These are phyloP conservation scores for Cryptosporidium tyzzeri DNA, from an alignment of 169 alveolate species.

Conservation along the genomic window DNA sequence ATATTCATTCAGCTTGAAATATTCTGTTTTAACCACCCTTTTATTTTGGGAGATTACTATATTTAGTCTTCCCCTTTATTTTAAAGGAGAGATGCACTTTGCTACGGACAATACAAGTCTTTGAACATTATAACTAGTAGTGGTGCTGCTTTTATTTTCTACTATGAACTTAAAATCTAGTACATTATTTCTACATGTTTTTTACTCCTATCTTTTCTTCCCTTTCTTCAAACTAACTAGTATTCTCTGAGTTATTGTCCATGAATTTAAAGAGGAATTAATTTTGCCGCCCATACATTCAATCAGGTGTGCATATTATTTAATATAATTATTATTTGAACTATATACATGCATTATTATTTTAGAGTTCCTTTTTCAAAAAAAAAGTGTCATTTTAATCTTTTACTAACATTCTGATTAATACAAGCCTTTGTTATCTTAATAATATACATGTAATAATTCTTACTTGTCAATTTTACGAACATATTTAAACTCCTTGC, in stretches of 20 bases:
- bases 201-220: too few relatives aligned
- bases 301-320: too few relatives aligned
- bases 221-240: too few relatives aligned
- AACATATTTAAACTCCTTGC: background rate
- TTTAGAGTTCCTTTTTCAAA: too few relatives aligned
- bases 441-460: background rate
- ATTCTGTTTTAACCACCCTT: background rate
- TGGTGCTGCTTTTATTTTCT: constrained; percentile 35
- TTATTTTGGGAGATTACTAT: background rate
- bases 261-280: too few relatives aligned
- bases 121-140: constrained; percentile 22
- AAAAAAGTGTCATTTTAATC: too few relatives aligned
- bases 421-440: too few relatives aligned
- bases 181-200: constrained; percentile 3
- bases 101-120: background rate
- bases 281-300: too few relatives aligned
- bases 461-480: background rate
- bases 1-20: background rate
- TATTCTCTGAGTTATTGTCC: too few relatives aligned
- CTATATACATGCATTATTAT: too few relatives aligned
- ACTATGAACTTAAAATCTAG: constrained; percentile 29
- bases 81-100: background rate
- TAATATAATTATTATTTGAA: too few relatives aligned
- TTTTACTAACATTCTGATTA: too few relatives aligned
- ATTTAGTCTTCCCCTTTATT: background rate